Evolutionary conservation across 176 grass and related monocot genomes (phyloP).

Genomic region (Ensete glaucum): DNA sequence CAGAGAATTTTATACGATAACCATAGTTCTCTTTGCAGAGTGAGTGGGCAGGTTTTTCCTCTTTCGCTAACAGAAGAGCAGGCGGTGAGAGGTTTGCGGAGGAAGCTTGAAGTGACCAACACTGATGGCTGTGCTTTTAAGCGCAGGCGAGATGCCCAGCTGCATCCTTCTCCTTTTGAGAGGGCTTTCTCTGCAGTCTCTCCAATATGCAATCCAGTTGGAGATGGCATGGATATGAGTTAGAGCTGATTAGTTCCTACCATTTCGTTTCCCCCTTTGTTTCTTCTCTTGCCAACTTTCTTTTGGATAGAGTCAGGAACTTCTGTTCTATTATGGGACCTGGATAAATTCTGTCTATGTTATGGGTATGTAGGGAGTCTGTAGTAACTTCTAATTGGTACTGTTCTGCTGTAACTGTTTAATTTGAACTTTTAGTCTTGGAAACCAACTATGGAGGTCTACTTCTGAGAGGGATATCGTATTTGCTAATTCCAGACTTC

Average conservation of each 20-base stretch:
- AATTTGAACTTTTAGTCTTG: conserved; percentile 25
- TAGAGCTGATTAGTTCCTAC: conserved; percentile 51
- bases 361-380: conserved; percentile 53
- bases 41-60: conserved; percentile 80
- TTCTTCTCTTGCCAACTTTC: conserved; percentile 29
- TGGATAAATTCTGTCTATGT: conserved; percentile 28
- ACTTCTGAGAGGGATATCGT: background rate
- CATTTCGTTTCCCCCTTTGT: conserved; percentile 34
- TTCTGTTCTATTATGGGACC: conserved; percentile 34
- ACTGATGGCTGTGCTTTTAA: conserved; percentile 78
- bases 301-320: conserved; percentile 42
- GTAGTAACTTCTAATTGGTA: conserved; percentile 41
- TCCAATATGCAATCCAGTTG: conserved; percentile 69
- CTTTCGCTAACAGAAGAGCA: conserved; percentile 76
- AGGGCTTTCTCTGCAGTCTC: conserved; percentile 61
- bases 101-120: conserved; percentile 77
- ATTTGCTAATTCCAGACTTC: background rate
- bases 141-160: conserved; percentile 61
- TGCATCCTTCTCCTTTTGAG: conserved; percentile 82
- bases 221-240: conserved; percentile 99
- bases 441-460: background rate
- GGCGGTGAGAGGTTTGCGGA: conserved; percentile 83
- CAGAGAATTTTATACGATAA: conserved; percentile 98
- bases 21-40: conserved; percentile 85
- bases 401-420: conserved; percentile 43